A percentile compares a stretch with the other conserved stretches of the same genome.
Conservation (phyloP, 345 rosid genomes). For the Raphanus raphanistrum region DNA sequence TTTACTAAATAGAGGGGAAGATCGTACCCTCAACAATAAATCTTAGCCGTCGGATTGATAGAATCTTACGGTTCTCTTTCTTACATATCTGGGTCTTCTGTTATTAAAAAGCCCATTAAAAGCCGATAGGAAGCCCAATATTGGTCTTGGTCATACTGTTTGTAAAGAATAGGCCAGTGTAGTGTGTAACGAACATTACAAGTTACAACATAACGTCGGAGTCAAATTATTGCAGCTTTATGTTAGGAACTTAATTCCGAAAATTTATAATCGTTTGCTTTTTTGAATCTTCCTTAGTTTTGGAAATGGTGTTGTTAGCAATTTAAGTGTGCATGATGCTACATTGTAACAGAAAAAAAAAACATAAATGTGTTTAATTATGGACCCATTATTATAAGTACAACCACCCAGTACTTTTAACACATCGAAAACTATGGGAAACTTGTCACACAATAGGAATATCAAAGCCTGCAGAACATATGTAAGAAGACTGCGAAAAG, state of each 20-base stretch:
- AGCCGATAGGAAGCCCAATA: constrained; percentile 1
- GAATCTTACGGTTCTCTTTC: not conserved
- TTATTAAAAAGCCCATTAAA: constrained; percentile 7
- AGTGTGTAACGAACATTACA: not conserved
- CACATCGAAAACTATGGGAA: not conserved
- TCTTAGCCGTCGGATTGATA: constrained; percentile 20
- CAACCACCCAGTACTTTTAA: not conserved
- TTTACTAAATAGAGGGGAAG: no score
- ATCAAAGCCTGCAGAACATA: not conserved
- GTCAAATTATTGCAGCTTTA: not conserved
- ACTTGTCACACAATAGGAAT: not conserved
- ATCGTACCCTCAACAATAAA: not conserved
- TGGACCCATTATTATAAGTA: not conserved
- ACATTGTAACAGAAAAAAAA: not conserved
- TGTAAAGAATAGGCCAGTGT: no score
- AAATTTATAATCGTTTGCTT: not conserved
- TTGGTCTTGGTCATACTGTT: no score
- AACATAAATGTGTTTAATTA: not conserved
- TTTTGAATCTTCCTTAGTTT: not conserved
- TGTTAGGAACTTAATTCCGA: not conserved
- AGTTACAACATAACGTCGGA: not conserved
- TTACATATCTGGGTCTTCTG: not conserved
- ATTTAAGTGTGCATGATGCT: not conserved
- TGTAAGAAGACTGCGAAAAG: not conserved
- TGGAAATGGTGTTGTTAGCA: not conserved